Conservation (phyloP, 805 yeast genomes). For the Candida sakaeoensis region DNA sequence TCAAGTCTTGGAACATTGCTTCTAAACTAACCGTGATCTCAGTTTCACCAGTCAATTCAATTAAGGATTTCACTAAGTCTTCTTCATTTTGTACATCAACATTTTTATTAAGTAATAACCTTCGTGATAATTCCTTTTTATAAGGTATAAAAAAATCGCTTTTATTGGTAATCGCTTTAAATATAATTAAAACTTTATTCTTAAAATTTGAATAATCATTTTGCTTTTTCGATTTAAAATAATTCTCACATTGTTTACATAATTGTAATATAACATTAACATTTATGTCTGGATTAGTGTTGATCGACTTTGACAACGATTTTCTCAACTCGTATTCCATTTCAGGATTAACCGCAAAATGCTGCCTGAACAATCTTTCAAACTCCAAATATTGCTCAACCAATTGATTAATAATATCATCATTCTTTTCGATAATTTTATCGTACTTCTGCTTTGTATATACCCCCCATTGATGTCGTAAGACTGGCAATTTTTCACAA, state of each 20-base stretch:
- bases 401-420: conserved; percentile 9
- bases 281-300: conserved; percentile 14
- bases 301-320: conserved; percentile 20
- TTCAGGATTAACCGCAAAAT: conserved; percentile 16
- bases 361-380: conserved; percentile 9
- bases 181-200: conserved; percentile 21
- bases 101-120: conserved; percentile 27
- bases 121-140: conserved; percentile 33
- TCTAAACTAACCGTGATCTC: conserved; percentile 23
- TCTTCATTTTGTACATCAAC: conserved; percentile 18
- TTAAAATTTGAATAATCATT: conserved; percentile 16
- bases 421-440: conserved; percentile 8
- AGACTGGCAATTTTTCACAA: conserved; percentile 18
- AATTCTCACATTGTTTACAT: conserved; percentile 30
- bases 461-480: conserved; percentile 26
- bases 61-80: conserved; percentile 21
- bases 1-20: conserved; percentile 34
- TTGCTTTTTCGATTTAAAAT: conserved; percentile 18
- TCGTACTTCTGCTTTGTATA: conserved; percentile 5
- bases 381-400: conserved; percentile 14
- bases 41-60: conserved; percentile 27
- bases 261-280: conserved; percentile 18
- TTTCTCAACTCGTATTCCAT: conserved; percentile 32
- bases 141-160: conserved; percentile 27
- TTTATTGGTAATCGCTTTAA: conserved; percentile 32